phyloP scores from a whole-genome alignment of 257 asterid species.

The Plantago elongata region DNA sequence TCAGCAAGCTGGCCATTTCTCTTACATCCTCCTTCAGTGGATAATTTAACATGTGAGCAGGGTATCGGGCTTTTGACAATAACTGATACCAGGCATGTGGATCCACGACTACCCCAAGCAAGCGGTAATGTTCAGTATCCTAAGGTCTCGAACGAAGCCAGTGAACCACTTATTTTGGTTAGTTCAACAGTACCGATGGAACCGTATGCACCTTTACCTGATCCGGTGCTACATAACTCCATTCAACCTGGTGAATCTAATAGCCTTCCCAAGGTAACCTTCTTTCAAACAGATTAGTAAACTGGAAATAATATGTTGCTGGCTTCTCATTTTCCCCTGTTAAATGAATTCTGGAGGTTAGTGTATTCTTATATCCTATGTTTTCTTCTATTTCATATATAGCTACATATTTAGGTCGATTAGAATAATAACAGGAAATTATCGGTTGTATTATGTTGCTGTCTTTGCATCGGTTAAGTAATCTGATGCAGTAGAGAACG shows the following conservation, averaged over 20 bases:
- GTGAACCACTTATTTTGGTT: constrained; percentile 25
- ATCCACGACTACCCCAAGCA: background rate
- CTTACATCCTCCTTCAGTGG: constrained; percentile 40
- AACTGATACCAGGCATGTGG: constrained; percentile 18
- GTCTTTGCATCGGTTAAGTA: no score
- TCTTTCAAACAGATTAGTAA: background rate
- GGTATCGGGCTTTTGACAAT: constrained; percentile 55
- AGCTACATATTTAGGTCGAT: no score
- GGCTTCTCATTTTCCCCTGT: no score
- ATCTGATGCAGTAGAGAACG: no score
- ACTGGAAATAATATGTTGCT: no score
- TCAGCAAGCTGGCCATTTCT: constrained; percentile 69
- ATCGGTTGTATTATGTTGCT: no score
- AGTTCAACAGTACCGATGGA: constrained; percentile 26
- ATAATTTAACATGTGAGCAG: constrained; percentile 46
- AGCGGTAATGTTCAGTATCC: constrained; percentile 20
- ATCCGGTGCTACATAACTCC: constrained; percentile 15
- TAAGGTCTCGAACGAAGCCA: constrained; percentile 16
- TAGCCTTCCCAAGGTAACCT: constrained; percentile 31
- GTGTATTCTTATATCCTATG: no score
- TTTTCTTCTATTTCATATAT: no score
- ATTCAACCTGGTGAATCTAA: constrained; percentile 26
- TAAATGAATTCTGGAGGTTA: no score
- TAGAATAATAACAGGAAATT: no score
- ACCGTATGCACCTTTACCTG: constrained; percentile 20